Evolutionary conservation across 306 rosid genomes (phyloP), one percentile per base, ranked within the genome.

Genomic region (Leucaena leucocephala): DNA sequence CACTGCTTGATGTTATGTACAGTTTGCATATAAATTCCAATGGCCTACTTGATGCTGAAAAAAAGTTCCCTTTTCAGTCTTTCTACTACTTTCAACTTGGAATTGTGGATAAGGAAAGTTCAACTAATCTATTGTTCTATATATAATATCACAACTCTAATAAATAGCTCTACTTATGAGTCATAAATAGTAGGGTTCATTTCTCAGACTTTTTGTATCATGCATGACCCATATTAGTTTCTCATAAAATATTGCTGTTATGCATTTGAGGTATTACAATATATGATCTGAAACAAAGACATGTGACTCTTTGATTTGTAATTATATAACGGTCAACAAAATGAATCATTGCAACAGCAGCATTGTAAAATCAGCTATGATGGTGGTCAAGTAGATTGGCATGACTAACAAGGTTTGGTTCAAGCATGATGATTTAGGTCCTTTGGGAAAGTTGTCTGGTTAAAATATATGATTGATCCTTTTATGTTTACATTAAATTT

Each of bases 1-100:
- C 82, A 74, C 67, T 50, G 6, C 55, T 58, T 72, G 42, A 57
- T 72, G 67, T 73, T 46, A 27, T 87, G 87, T 83, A 82, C 80
- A 82, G 80, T 68, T 75, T 64, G 50, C 78, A 80, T 79, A 71
- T 75, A 78, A 73, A 75, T 68, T 78, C 76, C 13, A 44, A 71
- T 83, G 62, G 68, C 78, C 59, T 50, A 38, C 36, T 78, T 57
- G 54, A 73, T 64, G 36, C 59, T 64, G 43, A 68, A 65, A 46
- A 27, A 36, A 70, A 35, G 46, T 66, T 73, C 65, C 62, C 33
- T 34, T 45, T n/a, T 73, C 70, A 19, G 4, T 7, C 62, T n/a
- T 8, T n/a, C 5, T 5, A n/a, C 59, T 54, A n/a, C 3, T 17
- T 54, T 54, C 59, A 54, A 16, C 10, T 54, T 54, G 21, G 21